Base-by-base conservation (phyloP, 768 basidiomycete species). In the Mycena amicta region DNA sequence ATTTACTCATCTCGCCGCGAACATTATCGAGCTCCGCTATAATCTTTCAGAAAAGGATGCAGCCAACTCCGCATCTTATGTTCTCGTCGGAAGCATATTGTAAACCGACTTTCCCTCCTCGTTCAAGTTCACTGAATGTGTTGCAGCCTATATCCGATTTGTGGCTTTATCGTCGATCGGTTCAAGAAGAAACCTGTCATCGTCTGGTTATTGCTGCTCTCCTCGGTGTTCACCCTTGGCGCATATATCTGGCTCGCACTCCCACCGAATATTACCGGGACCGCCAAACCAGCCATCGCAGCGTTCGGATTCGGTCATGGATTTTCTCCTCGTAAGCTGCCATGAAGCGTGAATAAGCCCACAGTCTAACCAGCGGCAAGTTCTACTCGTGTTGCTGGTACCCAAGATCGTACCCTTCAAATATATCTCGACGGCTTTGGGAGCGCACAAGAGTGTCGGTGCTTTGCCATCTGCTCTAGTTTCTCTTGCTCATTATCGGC, bases 1-100 rank as follows among this genome's bases (percentile, higher is more conserved):
- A 3, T 91, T 90, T 68, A 84, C 83, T 12, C 89, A 92, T 66
- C 83, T 93, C 41, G 84, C 87, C 13, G 78, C 90, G 89, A 91
- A 90, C 66, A 80, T 93, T 53, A 83, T 93, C 23, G 83, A 92
- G 66, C 80, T 75, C 31, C 83, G 90, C 5, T 93, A 87, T 65
- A 61, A 75, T 25, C 68, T 91, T 56, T 68, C 78, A 2, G 90
- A 91, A 67, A 72, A 76, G 41, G 76, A 80, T 59, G 88, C 89
- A 3, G 83, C 87, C 49, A 78, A 72, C 28, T 80, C 82, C 52
- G 89, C 87, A 5, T 91, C 90, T 0, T 89, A 90, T 66, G 78
- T 92, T 28, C 75, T 92, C 18, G 84, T 78, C 22, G 89, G 89
- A 13, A 87, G 87, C 56, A 73, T 92, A 67, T 85, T 53, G 89